Evolutionary conservation across 2,329 filamentous ascomycete species (phyloP).

Genomic region (Neonectria neomacrospora): DNA sequence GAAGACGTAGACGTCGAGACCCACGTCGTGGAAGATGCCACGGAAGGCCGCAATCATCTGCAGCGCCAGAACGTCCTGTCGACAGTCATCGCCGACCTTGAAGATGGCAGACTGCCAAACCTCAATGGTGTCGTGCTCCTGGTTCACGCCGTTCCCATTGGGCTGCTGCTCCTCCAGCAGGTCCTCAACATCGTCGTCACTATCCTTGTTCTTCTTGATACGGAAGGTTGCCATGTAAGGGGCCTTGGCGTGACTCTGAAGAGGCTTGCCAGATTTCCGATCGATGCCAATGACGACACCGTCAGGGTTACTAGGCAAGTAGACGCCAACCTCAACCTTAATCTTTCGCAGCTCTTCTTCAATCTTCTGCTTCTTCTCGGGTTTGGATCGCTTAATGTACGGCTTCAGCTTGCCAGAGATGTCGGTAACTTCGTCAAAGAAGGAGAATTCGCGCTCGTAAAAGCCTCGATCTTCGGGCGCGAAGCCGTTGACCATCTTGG

Average conservation of each 20-base stretch:
- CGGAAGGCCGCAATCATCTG: conserved; percentile 99
- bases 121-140: conserved; percentile 77
- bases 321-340: conserved; percentile 95
- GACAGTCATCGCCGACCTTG: conserved; percentile 98
- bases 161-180: conserved; percentile 57
- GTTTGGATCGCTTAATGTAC: conserved; percentile 89
- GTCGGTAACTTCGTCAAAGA: conserved; percentile 95
- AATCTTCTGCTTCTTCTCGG: conserved; percentile 99
- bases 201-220: conserved; percentile 81
- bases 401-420: conserved; percentile 97
- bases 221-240: conserved; percentile 99
- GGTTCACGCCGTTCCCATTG: conserved; percentile 50
- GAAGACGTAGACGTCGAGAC: conserved; percentile 95
- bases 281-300: conserved; percentile 98
- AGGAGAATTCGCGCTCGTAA: conserved; percentile 95
- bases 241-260: conserved; percentile 98
- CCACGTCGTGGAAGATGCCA: conserved; percentile 94
- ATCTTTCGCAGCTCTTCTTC: conserved; percentile 98
- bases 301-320: conserved; percentile 96
- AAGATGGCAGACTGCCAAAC: conserved; percentile 99
- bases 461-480: conserved; percentile 82
- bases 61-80: conserved; percentile 94
- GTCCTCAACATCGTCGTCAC: conserved; percentile 63
- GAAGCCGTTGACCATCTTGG: conserved; percentile 84
- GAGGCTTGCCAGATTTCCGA: conserved; percentile 94